Base-by-base conservation (phyloP, 768 basidiomycete species). In the Termitomyces sp. region DNA sequence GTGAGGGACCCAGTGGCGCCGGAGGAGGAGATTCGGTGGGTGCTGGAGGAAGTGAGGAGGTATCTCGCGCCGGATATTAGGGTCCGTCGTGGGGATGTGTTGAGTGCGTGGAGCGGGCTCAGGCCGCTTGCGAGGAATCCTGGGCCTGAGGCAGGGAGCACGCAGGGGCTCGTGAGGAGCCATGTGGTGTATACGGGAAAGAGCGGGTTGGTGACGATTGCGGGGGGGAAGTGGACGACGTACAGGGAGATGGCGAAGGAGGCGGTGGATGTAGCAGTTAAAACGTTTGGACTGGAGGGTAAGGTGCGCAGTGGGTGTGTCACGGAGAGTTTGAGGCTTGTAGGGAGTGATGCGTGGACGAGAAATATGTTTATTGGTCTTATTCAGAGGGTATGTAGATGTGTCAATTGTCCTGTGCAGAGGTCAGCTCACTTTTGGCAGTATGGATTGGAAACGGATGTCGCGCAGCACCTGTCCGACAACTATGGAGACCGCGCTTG, bases 191-290 rank as follows among this genome's bases (percentile, higher is more conserved):
- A 38, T 38, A 38, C 37, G 35, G 84, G 81, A 42, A 79, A 81
- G 47, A 84, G 84, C 59, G 94, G 94, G 17, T 75, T 99, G 63
- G 72, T 99, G 58, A 98, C 95, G 30, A 94, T 98, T 64, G 94
- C 92, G 2, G 96, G 96, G 17, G 96, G 96, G 5, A 99, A 99
- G 72, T 99, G 96, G 96, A 99, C 96, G 57, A 98, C 96, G 48
- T 99, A 98, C 74, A 78, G 91, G 49, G 87, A 86, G 33, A 97
- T 98, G 96, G 94, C 96, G 23, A 81, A 94, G 74, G 96, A 98
- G 75, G 89, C 94, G 0, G 87, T 98, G 45, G 90, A 98, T 70
- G 76, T 79, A 57, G 95, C 96, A 11, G 78, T 98, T 17, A 15
- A 7, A 6, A 58, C 81, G 89, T 69, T 81, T 81, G 78, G 74